Evolutionary conservation across 2,329 filamentous ascomycete genomes (phyloP).

Genomic region (Penicillium sp.): DNA sequence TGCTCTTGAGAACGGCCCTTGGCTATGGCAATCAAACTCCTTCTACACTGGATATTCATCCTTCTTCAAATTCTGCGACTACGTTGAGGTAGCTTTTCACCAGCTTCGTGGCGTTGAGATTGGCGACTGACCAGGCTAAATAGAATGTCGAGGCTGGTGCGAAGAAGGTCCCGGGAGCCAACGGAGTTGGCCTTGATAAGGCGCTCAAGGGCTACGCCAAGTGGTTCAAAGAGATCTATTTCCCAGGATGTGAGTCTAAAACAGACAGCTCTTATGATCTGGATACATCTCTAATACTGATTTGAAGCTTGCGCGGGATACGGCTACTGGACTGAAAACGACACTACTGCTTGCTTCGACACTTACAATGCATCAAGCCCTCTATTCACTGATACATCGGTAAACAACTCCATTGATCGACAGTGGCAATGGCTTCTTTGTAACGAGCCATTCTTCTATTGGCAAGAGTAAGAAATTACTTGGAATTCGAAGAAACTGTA

Average conservation of each 20-base stretch:
- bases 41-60: slow-evolving; percentile 50
- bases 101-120: neutral
- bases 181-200: slow-evolving; percentile 54
- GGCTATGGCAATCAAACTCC: slow-evolving; percentile 56
- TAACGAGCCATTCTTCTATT: slow-evolving; percentile 62
- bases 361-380: slow-evolving; percentile 52
- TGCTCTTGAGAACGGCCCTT: slow-evolving; percentile 56
- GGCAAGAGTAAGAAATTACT: slow-evolving; percentile 47
- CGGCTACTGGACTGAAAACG: slow-evolving; percentile 48
- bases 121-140: slow-evolving; percentile 7
- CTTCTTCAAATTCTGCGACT: slow-evolving; percentile 51
- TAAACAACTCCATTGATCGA: slow-evolving; percentile 48
- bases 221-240: slow-evolving; percentile 49
- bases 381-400: slow-evolving; percentile 50
- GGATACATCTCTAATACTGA: neutral
- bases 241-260: slow-evolving; percentile 49
- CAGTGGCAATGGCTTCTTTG: slow-evolving; percentile 63
- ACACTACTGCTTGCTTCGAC: slow-evolving; percentile 53
- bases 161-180: slow-evolving; percentile 31
- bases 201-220: slow-evolving; percentile 55
- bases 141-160: slow-evolving; percentile 34
- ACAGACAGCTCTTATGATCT: neutral
- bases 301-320: slow-evolving; percentile 46
- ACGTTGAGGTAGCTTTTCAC: slow-evolving; percentile 42
- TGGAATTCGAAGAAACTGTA: neutral